Base-by-base conservation (phyloP, 805 yeast genomes). In the Candida sphagnicola region DNA sequence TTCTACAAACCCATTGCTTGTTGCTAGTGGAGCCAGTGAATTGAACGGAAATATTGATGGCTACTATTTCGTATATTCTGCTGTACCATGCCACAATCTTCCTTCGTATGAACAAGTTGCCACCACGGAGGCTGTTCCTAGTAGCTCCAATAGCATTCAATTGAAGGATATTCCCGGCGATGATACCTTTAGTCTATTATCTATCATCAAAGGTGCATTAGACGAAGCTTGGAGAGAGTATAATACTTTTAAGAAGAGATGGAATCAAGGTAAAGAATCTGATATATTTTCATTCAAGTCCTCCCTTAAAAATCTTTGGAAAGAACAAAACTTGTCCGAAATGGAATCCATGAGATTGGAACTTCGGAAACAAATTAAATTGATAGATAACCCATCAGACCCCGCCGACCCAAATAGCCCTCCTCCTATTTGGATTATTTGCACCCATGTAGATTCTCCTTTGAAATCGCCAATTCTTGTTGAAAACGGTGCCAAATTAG, bases 11-110 rank as follows among this genome's bases (percentile, higher is more conserved):
- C 85, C 90, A 2, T 56, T 85, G 39, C 56, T 85, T 10, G 85
- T 82, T 3, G 91, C 88, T 4, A 79, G 87, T 28, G 93, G 93
- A 1, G 85, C 89, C 4, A 75, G 86, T 31, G 91, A 83, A 43
- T 58, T 85, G 48, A 83, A 85, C 53, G 90, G 89, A 4, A 69
- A 77, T 23, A 73, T 85, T n/a, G 83, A 82, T 53, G 91, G 90
- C 0, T 85, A 85, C 54, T 65, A 82, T 31, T 68, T 82, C 26
- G 78, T 81, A 34, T 85, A 83, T 56, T 74, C 81, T 39, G 81
- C 86, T 2, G 75, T 84, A 2, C 93, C 95, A 0, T 69, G 75
- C 16, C 48, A 65, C 23, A 66, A 65, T 34, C 87, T 87, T 1
- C 90, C 90, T 1, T 59, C 67, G 0, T 82, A 82, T 48, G 71